These are phyloP conservation scores for Trametes sanguinea DNA, from an alignment of 768 basidiomycete genomes.

Conservation along the genomic window DNA sequence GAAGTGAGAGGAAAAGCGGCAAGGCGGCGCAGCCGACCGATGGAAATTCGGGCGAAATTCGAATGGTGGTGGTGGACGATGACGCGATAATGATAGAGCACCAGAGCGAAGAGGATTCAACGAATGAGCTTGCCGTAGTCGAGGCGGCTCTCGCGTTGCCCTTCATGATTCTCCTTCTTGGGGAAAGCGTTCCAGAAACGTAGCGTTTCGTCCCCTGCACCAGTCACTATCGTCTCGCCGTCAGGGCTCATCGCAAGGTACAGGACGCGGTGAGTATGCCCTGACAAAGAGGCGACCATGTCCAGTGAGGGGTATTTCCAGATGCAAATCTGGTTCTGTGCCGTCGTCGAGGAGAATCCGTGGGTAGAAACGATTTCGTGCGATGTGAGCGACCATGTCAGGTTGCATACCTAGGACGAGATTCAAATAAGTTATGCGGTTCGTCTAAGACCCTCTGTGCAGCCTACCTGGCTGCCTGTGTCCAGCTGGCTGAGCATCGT, in stretches of 20 bases:
- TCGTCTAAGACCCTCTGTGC: not conserved
- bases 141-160: constrained; percentile 41
- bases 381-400: constrained; percentile 93
- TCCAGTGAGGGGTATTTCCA: constrained; percentile 93
- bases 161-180: constrained; percentile 53
- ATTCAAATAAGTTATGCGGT: not conserved
- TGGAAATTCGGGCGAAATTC: constrained; percentile 26
- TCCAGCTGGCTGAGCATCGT: constrained; percentile 85
- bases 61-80: not conserved
- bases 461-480: constrained; percentile 87
- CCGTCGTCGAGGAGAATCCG: constrained; percentile 90
- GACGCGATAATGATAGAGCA: not conserved
- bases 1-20: not conserved
- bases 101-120: constrained; percentile 6
- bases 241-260: constrained; percentile 98
- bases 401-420: constrained; percentile 83
- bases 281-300: constrained; percentile 93
- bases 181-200: constrained; percentile 98
- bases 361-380: constrained; percentile 98
- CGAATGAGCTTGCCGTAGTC: constrained; percentile 49
- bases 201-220: constrained; percentile 96
- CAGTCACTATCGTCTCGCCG: constrained; percentile 97
- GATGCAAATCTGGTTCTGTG: constrained; percentile 95
- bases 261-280: constrained; percentile 92
- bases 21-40: constrained; percentile 4